A percentile compares a stretch with the other conserved stretches of the same genome.
Evolutionary conservation across 1,284 basidiomycete species (phyloP).

Genomic region (Pseudozyma flocculosa): DNA sequence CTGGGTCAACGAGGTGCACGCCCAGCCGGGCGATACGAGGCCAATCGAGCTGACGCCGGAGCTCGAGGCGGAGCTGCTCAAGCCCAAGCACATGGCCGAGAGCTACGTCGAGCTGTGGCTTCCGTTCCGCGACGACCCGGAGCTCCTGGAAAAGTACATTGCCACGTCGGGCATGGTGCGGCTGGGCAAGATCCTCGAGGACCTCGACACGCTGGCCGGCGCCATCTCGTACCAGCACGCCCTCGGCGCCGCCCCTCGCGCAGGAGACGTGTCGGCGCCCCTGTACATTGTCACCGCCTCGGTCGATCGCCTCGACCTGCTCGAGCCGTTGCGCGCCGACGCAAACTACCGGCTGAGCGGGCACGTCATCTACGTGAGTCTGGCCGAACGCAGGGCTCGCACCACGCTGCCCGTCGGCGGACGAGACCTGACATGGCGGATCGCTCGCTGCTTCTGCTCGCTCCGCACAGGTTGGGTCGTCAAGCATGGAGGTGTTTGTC

Average conservation of each 20-base stretch:
- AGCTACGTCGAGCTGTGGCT: constrained; percentile 57
- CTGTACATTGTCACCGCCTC: constrained; percentile 60
- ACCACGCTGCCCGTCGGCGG: no score
- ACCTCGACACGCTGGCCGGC: constrained; percentile 58
- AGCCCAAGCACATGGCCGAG: constrained; percentile 51
- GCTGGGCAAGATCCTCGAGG: constrained; percentile 58
- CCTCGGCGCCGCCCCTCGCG: constrained; percentile 50
- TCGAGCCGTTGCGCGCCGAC: constrained; percentile 33
- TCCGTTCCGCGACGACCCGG: constrained; percentile 49
- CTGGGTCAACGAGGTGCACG: constrained; percentile 37
- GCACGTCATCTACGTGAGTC: constrained; percentile 40
- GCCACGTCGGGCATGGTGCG: constrained; percentile 55
- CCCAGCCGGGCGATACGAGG: neutral
- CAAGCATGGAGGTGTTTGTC: constrained; percentile 58
- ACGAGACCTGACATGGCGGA: no score
- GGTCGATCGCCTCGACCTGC: constrained; percentile 56
- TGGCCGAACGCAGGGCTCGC: neutral
- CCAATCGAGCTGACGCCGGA: constrained; percentile 6
- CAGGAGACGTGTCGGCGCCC: constrained; percentile 40
- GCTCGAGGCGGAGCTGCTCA: constrained; percentile 21
- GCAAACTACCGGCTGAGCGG: constrained; percentile 44
- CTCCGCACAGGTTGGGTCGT: constrained; percentile 44
- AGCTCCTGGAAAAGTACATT: constrained; percentile 57
- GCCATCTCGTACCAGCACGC: constrained; percentile 57
- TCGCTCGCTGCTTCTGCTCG: neutral